Evolutionary conservation across 139 green algal species (phyloP), one percentile per base, ranked within the genome.

Genomic region (Volvox reticuliferus): DNA sequence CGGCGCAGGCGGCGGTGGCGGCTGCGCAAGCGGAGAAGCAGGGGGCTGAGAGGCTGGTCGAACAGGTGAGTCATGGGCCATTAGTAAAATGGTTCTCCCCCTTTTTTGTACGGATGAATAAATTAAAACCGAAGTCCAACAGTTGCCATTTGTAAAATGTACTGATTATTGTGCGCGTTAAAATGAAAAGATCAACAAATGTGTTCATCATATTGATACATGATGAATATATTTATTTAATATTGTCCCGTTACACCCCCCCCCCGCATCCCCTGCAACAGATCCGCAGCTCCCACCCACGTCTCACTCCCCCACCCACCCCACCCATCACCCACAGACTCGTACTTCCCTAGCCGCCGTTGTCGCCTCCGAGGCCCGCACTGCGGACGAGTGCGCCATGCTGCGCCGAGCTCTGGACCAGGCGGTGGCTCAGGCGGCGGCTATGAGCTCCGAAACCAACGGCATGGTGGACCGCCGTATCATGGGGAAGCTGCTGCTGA

Each of bases 401-500:
- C 92, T 97, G 91, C 79, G 95, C 36, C 73, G 89, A 1, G 93
- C 92, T 12, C 83, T 96, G 91, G 90, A 95, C 84, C 75, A 65
- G 69, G 91, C 91, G 30, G 83, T 92, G 91, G 81, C 71, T 0
- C 79, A 92, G 68, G 71, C 91, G 13, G 36, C 91, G 80, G 86
- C 86, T 62, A 82, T 96, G 75, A 91, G 62, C 80, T 91, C 81
- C 68, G 91, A 93, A 32, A 95, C 92, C 88, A 82, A 65, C 78
- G 79, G 68, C 61, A 90, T 78, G 62, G 93, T 97, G 50, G 95
- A 97, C 88, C 93, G 94, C 68, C 90, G 93, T 55, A 95, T 97
- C 80, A 89, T 97, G 63, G 89, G 83, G 24, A 96, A 96, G 94
- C 93, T 97, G 88, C 93, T 97, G 82, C 79, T 95, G n/a, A 96